Evolutionary conservation across 1,139 yeast species (phyloP), one percentile per base, ranked within the genome.

Genomic region (Suhomyces maxii): DNA sequence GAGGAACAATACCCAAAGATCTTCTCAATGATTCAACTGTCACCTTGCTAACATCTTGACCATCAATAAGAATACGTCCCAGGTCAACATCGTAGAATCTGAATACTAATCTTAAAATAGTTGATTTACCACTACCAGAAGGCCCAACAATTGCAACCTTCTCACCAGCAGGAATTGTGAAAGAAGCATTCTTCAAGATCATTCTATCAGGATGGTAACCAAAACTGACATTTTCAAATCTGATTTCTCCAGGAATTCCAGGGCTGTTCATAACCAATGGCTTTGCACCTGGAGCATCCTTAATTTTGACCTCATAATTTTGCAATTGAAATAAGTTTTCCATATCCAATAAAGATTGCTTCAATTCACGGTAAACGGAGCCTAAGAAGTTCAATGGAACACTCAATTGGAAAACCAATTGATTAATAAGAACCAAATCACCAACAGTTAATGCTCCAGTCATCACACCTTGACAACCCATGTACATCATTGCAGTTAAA

Each of bases 381-480:
- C 99, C 99, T 52, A 95, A 68, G 66, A 93, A 93, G 65, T 93
- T 93, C 53, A 93, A 74, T 1, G 99, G 99, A 12, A 93, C 96
- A 34, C 96, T 87, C 43, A 93, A 77, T 69, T 93, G 99, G 73
- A 93, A 93, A 9, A 93, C 98, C 47, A 95, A 77, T 68, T 95
- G 99, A 65, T 95, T 95, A 53, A 93, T 91, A 52, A 95, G 76
- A n/a, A 93, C 99, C 60, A 93, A 74, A 63, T 93, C 99, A 53
- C 99, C 99, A 13, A 95, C 98, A 2, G 95, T 86, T 49, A 93
- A 73, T 1, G 82, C 68, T 0, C 97, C 97, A 4, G 79, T 68
- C 10, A 90, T 83, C 11, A 93, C 95, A 30, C 98, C 98, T 49
- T 83, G 83, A 59, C 97, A 90, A n/a, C 97, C 98, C 96, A 93